A percentile compares a stretch with the other conserved stretches of the same genome.
Evolutionary conservation across 1,139 yeast species (phyloP).

Genomic region (Candida labiduridarum): DNA sequence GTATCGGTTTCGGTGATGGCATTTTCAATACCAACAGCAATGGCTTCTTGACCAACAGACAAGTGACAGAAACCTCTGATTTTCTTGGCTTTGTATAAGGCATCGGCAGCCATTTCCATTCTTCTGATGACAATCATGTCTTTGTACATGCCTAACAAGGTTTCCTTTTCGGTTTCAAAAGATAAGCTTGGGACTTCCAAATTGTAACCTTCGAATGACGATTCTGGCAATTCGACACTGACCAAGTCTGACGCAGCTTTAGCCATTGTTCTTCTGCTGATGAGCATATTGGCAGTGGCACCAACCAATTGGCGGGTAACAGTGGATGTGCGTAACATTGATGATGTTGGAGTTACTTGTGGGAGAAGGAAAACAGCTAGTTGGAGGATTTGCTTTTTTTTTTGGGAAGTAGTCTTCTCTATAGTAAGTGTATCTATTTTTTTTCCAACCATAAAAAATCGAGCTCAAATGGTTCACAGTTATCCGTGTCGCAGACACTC

Average conservation of each 20-base stretch:
- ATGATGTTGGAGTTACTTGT: neutral
- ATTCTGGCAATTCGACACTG: conserved; percentile 66
- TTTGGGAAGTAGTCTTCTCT: neutral
- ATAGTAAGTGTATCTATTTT: neutral
- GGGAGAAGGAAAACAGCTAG: neutral
- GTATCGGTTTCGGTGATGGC: conserved; percentile 86
- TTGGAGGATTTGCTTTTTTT: neutral
- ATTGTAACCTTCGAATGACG: conserved; percentile 84
- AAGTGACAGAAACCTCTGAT: conserved; percentile 98
- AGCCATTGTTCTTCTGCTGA: conserved; percentile 37
- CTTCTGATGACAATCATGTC: conserved; percentile 94
- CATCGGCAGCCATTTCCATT: conserved; percentile 99
- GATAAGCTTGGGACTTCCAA: conserved; percentile 70
- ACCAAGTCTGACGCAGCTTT: conserved; percentile 40
- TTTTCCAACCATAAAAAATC: neutral
- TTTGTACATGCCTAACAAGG: conserved; percentile 89
- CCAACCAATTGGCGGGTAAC: conserved; percentile 10
- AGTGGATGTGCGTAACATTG: conserved; percentile 8
- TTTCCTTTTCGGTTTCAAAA: conserved; percentile 78
- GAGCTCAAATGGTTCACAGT: conserved; percentile 11
- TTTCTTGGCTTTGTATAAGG: conserved; percentile 96
- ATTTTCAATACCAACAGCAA: conserved; percentile 96
- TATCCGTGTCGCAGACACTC: conserved; percentile 3
- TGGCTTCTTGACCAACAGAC: conserved; percentile 98
- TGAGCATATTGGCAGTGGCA: conserved; percentile 7